Evolutionary conservation across 176 grass and related monocot genomes (phyloP).

Genomic region (Rhynchospora tenuis): DNA sequence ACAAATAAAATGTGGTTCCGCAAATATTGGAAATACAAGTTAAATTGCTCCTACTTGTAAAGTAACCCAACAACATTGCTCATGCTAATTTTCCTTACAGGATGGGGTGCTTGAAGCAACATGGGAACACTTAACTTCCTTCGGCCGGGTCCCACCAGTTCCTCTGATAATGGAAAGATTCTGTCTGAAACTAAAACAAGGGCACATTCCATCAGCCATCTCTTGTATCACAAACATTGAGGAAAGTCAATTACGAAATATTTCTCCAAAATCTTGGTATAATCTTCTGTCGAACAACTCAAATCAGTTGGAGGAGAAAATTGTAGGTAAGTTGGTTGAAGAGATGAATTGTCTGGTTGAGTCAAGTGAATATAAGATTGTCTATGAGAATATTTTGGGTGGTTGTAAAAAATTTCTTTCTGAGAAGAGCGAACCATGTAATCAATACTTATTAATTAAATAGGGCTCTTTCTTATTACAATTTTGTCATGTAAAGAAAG

Average conservation of each 20-base stretch:
- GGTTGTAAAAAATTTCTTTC: conserved; percentile 56
- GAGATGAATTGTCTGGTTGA: conserved; percentile 38
- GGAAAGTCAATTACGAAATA: conserved; percentile 44
- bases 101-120: conserved; percentile 53
- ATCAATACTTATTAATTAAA: background rate
- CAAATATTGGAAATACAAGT: background rate
- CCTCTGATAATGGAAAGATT: conserved; percentile 90
- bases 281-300: conserved; percentile 51
- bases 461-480: background rate
- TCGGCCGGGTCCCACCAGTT: conserved; percentile 44
- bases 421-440: conserved; percentile 6
- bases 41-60: background rate
- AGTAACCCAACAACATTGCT: background rate
- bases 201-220: conserved; percentile 33
- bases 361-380: conserved; percentile 21
- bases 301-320: conserved; percentile 36
- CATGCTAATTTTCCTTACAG: conserved; percentile 31
- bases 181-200: conserved; percentile 74
- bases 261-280: conserved; percentile 59
- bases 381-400: conserved; percentile 54
- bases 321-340: conserved; percentile 32
- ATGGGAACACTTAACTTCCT: conserved; percentile 53
- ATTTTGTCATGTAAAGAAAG: background rate
- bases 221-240: conserved; percentile 48
- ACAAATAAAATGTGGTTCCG: background rate